Percentiles rank a stretch among this genome's conserved stretches.
Evolutionary conservation across 2,329 filamentous ascomycete species (phyloP).

Genomic region (Diaporthe caulivora): DNA sequence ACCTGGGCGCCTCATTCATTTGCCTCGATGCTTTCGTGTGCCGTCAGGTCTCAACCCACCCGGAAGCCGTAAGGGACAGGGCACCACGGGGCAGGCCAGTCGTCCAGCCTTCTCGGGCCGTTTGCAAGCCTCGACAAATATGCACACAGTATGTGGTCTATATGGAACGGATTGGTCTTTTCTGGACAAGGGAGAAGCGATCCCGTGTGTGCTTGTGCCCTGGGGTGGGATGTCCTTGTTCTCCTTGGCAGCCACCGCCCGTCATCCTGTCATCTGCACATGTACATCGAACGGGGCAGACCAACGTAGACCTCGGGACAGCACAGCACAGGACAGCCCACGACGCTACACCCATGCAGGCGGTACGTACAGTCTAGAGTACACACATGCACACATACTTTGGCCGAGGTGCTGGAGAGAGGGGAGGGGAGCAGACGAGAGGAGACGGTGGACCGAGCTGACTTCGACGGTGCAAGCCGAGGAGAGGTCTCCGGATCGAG

Average conservation of each 20-base stretch:
- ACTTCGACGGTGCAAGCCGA: slow-evolving; percentile 28
- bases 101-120: slow-evolving; percentile 25
- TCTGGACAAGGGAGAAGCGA: slow-evolving; percentile 21
- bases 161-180: slow-evolving; percentile 5
- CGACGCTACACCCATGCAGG: neutral
- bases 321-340: neutral
- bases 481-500: slow-evolving; percentile 8
- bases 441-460: slow-evolving; percentile 24
- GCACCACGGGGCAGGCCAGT: slow-evolving; percentile 15
- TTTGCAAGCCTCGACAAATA: slow-evolving; percentile 23
- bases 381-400: neutral
- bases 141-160: slow-evolving; percentile 8
- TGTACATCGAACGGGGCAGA: slow-evolving; percentile 1
- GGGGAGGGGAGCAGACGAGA: neutral
- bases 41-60: slow-evolving; percentile 26
- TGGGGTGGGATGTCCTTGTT: slow-evolving; percentile 22
- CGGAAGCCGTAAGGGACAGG: slow-evolving; percentile 30
- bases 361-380: neutral
- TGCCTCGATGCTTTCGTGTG: slow-evolving; percentile 15
- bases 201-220: slow-evolving; percentile 30
- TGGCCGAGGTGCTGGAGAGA: slow-evolving; percentile 16
- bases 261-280: slow-evolving; percentile 13
- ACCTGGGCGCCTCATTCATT: slow-evolving; percentile 15
- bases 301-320: slow-evolving; percentile 19
- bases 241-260: slow-evolving; percentile 17